phyloP scores from a whole-genome alignment of 352 stramenopile species.

The Pythium scleroteichum region DNA sequence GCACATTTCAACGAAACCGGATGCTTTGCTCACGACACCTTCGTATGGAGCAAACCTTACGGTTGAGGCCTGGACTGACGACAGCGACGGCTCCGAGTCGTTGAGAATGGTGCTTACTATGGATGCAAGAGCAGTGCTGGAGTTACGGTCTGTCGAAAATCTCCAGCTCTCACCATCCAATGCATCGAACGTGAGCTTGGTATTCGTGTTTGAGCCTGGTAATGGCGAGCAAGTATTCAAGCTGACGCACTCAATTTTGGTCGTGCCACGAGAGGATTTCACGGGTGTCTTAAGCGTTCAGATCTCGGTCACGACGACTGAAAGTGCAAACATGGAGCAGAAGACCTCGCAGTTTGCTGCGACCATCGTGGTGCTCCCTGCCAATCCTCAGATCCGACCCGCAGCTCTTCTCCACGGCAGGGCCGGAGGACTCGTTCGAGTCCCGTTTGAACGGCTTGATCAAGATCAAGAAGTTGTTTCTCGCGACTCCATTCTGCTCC shows the following conservation, averaged over 20 bases:
- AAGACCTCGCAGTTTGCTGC: neutral
- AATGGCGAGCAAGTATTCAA: neutral
- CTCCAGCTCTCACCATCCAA: neutral
- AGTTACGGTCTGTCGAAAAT: conserved; percentile 3
- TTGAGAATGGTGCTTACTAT: conserved; percentile 6
- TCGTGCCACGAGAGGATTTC: conserved; percentile 21
- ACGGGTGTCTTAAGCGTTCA: conserved; percentile 14
- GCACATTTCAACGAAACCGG: conserved; percentile 20
- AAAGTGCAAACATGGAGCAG: conserved; percentile 12
- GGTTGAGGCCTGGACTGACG: conserved; percentile 29
- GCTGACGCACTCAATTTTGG: neutral
- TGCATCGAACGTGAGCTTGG: too few relatives aligned
- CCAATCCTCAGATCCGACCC: conserved; percentile 7
- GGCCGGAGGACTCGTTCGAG: conserved; percentile 32
- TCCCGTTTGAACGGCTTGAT: conserved; percentile 44
- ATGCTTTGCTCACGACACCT: conserved; percentile 32
- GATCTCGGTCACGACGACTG: conserved; percentile 15
- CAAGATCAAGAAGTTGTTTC: conserved; percentile 29
- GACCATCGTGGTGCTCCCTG: conserved; percentile 12
- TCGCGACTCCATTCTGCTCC: conserved; percentile 41
- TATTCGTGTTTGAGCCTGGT: neutral
- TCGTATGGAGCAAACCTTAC: conserved; percentile 24
- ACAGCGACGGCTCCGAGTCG: conserved; percentile 17
- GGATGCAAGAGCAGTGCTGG: conserved; percentile 11
- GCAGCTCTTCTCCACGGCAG: conserved; percentile 3